These are phyloP conservation scores for Scedosporium minutisporum DNA, from an alignment of 2,329 filamentous ascomycete genomes.

Conservation along the genomic window DNA sequence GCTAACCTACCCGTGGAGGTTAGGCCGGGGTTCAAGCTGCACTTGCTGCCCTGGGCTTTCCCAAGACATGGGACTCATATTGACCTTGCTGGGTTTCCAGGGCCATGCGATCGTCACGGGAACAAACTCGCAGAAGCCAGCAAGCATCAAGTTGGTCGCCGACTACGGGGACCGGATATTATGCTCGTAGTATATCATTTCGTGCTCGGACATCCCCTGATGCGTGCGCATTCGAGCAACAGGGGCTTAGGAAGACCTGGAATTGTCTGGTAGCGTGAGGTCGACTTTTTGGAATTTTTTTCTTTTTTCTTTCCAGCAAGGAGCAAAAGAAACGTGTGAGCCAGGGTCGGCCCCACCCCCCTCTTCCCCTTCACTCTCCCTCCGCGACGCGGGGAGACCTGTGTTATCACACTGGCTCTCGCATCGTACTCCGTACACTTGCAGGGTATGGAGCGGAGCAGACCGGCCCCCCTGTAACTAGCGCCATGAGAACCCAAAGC, in stretches of 20 bases:
- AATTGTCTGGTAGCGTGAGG: background rate
- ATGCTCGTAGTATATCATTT: background rate
- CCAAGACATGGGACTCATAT: too few relatives aligned
- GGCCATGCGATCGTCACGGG: background rate
- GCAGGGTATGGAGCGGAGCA: background rate
- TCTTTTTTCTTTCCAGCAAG: background rate
- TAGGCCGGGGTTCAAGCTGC: background rate
- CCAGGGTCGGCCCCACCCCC: background rate
- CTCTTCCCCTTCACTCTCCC: background rate
- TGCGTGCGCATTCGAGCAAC: background rate
- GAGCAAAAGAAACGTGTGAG: background rate
- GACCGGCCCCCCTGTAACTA: background rate
- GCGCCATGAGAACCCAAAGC: background rate
- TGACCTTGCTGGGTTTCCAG: background rate
- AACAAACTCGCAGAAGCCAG: background rate
- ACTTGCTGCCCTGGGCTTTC: background rate
- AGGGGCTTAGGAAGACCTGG: background rate
- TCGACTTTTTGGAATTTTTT: background rate
- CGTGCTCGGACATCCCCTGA: slow-evolving; percentile 1
- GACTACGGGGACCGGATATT: background rate
- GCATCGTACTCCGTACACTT: background rate
- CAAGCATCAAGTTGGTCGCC: background rate
- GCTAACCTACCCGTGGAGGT: background rate
- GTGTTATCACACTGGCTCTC: too few relatives aligned
- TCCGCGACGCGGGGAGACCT: background rate